Percentiles rank a stretch among this genome's conserved stretches.
These are phyloP conservation scores for Diaporthe ilicicola DNA, from an alignment of 2,329 filamentous ascomycete species.

Conservation along the genomic window DNA sequence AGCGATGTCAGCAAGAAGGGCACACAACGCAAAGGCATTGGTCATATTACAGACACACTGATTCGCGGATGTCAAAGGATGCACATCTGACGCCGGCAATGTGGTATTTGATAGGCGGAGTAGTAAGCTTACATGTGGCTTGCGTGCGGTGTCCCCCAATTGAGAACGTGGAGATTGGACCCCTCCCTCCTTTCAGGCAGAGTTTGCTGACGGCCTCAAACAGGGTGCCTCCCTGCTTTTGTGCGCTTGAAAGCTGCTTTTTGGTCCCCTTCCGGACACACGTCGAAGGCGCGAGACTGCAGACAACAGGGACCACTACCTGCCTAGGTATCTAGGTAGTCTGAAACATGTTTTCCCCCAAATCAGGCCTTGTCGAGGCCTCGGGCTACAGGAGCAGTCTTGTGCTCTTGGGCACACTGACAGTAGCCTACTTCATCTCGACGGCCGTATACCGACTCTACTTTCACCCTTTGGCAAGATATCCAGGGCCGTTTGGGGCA, in stretches of 20 bases:
- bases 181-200: neutral
- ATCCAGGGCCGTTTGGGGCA: conserved; percentile 5
- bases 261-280: neutral
- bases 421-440: neutral
- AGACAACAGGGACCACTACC: no score
- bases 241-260: no score
- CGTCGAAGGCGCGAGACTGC: neutral
- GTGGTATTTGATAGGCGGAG: no score
- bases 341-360: neutral
- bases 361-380: no score
- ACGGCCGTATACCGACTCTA: conserved; percentile 15
- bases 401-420: neutral
- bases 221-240: no score
- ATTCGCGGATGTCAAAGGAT: neutral
- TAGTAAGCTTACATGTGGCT: neutral
- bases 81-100: neutral
- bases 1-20: neutral
- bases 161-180: neutral
- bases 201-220: neutral
- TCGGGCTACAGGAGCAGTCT: neutral
- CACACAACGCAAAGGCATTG: neutral
- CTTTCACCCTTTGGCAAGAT: conserved; percentile 10
- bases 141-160: neutral
- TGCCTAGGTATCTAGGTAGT: no score
- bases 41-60: neutral